Evolutionary conservation across 352 stramenopile species (phyloP), one percentile per base, ranked within the genome.

Genomic region (Pythium diclinum): DNA sequence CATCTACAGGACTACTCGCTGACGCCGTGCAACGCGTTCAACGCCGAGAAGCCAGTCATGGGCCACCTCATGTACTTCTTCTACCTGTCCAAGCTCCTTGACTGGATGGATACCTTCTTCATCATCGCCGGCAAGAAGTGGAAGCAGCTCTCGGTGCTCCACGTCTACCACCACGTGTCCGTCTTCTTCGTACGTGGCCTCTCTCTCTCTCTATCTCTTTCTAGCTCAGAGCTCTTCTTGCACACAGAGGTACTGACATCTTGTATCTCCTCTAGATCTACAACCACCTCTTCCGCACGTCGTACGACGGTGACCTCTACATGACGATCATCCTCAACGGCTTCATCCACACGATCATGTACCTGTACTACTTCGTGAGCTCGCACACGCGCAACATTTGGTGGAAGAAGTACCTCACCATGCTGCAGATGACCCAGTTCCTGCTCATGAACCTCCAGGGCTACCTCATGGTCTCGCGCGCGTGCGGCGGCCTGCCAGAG

Each of bases 31-130:
- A 97, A 98, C 69, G 59, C 76, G 21, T 98, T 92, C 74, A 84
- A 92, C 68, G 69, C 74, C 14, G 75, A 85, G 47, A 93, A 97
- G 66, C 95, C 96, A 2, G 78, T 98, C 53, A 86, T 99, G 72
- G 91, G 82, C 60, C 97, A 98, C 73, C 73, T 99, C 25, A 69
- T 99, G 11, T 99, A 97, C 89, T 79, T 99, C 16, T 99, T 99
- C 75, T 99, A 98, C 83, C 77, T 99, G 59, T 98, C 91, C 61
- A 99, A 99, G 85, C 77, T 97, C 42, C 75, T 97, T 19, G 92
- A 98, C 68, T 95, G 96, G 60, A 76, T 77, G 61, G 92, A 98
- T 80, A 98, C 93, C 36, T 89, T 99, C 76, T 99, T 99, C 81
- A 99, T 99, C 73, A 92, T 99, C 60, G 60, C 96, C n/a, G 88